phyloP scores from a whole-genome alignment of 768 basidiomycete genomes.

The Russula sp. region DNA sequence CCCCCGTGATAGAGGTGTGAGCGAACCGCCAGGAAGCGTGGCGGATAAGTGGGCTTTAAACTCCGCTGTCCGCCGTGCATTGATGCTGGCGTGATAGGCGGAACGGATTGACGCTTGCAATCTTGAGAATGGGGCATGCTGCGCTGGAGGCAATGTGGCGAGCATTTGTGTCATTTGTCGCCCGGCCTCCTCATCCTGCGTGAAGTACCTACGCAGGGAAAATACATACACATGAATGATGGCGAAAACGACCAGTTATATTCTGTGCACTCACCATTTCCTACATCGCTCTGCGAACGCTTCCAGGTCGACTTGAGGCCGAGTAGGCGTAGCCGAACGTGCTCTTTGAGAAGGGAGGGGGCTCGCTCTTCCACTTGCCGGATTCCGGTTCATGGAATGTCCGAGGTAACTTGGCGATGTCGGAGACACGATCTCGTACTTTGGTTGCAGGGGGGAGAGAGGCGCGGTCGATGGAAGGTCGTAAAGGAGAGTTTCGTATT shows the following conservation, averaged over 20 bases:
- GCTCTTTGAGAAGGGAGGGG: constrained; percentile 59
- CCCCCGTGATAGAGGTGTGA: constrained; percentile 70
- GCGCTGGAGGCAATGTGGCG: constrained; percentile 73
- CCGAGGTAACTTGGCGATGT: constrained; percentile 22
- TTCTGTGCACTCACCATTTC: constrained; percentile 55
- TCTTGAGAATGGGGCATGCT: constrained; percentile 83
- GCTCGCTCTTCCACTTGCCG: constrained; percentile 44
- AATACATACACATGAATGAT: constrained; percentile 4
- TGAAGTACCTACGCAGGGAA: constrained; percentile 65
- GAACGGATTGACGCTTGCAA: constrained; percentile 85
- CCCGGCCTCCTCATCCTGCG: constrained; percentile 76
- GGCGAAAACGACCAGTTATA: background rate
- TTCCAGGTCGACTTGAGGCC: constrained; percentile 66
- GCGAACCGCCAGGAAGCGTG: constrained; percentile 74
- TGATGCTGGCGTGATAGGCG: constrained; percentile 78
- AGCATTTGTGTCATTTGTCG: constrained; percentile 80
- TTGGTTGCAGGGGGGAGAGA: constrained; percentile 19
- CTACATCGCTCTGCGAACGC: constrained; percentile 74
- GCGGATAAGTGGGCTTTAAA: constrained; percentile 81
- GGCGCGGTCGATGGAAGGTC: constrained; percentile 30
- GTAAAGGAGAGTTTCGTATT: constrained; percentile 31
- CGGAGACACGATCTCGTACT: constrained; percentile 19
- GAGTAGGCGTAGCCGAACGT: constrained; percentile 69
- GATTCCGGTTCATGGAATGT: constrained; percentile 18
- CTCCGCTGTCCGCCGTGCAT: constrained; percentile 72